Base-by-base conservation (phyloP, 495 filamentous ascomycete species). In the Xylaria scruposa region DNA sequence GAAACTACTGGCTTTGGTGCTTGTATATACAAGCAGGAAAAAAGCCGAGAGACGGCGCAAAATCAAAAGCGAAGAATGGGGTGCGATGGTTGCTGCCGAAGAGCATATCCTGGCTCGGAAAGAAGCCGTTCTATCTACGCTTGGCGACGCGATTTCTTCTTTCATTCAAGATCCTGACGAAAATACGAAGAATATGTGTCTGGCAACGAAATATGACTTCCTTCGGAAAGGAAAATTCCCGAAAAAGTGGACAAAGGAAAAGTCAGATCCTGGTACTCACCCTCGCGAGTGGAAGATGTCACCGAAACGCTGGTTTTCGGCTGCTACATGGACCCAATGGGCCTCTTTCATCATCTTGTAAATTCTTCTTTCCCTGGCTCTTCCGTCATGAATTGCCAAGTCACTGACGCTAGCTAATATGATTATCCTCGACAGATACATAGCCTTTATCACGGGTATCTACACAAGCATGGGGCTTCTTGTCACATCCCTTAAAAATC, bases 61-160 rank as follows among this genome's bases (percentile, higher is more conserved):
- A 2, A 29, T 42, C 19, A 42, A 46, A 26, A 54, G 49, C 8
- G 24, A 47, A 42, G 29, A 73, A 67, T 67, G 44, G 63, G 63
- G 63, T 15, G 10, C 26, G 17, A 12, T 2, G 13, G 7, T 40
- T 40, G 9, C 6, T 4, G 29, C n/a, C 0, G 40, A 46, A 33
- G 33, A 36, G 46, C 56, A 63, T 54, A 17, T 29, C 29, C 33
- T 63, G 4, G 44, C 13, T 26, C 70, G 10, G 36, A 70, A 49
- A 58, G 70, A 63, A 42, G 21, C 46, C 9, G 44, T 46, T 1
- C 42, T 76, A 17, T 70, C 46, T 47, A 80, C 78, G 9, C 73
- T 80, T 13, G 77, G 78, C 17, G 78, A 80, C 60, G 77, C 77
- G 8, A 75, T 80, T 1, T 74, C 77, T 21, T 80, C 78, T n/a